Conservation (phyloP, 129 eudicot genomes). For the Flaveria sonorensis region DNA sequence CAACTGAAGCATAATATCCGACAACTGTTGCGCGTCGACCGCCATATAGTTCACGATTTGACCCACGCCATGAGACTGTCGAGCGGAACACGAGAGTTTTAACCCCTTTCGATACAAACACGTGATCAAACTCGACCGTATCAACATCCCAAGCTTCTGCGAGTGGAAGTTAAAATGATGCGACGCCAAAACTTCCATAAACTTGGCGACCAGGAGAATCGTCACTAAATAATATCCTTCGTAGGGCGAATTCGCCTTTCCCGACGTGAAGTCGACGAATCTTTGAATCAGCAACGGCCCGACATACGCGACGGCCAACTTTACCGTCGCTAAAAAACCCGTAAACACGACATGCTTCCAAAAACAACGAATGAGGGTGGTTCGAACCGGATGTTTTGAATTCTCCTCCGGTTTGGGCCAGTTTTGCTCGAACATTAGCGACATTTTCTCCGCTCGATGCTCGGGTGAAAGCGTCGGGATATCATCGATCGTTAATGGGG, state of each 20-base stretch:
- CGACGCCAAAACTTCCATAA: conserved; percentile 53
- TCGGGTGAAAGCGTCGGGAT: conserved; percentile 62
- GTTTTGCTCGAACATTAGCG: conserved; percentile 46
- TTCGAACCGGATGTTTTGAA: conserved; percentile 49
- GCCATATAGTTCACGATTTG: conserved; percentile 79
- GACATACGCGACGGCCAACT: conserved; percentile 49
- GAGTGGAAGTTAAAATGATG: conserved; percentile 67
- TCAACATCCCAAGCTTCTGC: conserved; percentile 61
- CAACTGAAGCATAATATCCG: conserved; percentile 51
- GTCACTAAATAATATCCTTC: conserved; percentile 61
- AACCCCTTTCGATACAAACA: conserved; percentile 57
- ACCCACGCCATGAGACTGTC: conserved; percentile 76
- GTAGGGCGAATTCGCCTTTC: conserved; percentile 30
- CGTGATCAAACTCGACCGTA: conserved; percentile 50
- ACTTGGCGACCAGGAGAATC: conserved; percentile 45
- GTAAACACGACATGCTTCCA: conserved; percentile 62
- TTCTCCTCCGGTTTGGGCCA: conserved; percentile 62
- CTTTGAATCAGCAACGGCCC: conserved; percentile 66
- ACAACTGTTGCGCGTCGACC: conserved; percentile 59
- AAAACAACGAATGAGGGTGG: conserved; percentile 51
- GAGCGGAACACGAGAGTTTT: conserved; percentile 53
- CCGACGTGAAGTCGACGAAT: conserved; percentile 56
- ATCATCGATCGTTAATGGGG: conserved; percentile 51
- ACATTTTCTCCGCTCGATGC: conserved; percentile 54
- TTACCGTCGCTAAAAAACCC: conserved; percentile 41